Evolutionary conservation across 1,284 basidiomycete species (phyloP), one percentile per base, ranked within the genome.

Genomic region (Cryptococcus maquisensis): DNA sequence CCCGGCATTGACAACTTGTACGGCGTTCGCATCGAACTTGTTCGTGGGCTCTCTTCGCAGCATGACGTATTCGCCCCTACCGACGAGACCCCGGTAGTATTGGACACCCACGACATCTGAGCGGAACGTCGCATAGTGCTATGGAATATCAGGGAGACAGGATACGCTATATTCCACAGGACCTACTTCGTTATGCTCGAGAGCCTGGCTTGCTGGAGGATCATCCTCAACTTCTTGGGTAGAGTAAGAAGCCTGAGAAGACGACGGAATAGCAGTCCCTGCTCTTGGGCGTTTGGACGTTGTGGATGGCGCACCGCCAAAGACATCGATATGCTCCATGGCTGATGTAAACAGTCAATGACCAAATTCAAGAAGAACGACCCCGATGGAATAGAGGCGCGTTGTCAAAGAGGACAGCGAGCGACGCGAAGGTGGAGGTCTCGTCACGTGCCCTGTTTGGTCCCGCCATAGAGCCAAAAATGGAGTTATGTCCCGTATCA

Each of bases 21-120:
- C 50, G 18, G 67, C 78, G 49, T 75, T 86, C 81, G 77, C 73
- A 62, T 91, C 89, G 62, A 84, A 87, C 55, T 54, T 61, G 67
- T 91, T 91, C 0, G 72, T 56, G 0, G 88, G 87, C 66, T 92
- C 82, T 56, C 89, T 77, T 3, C 82, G 74, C 0, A 92, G 78
- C 43, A 80, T 74, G n/a, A 92, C 89, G 71, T 88, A 81, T 71
- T 92, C 88, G 43, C 85, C 87, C 1, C 81, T 71, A 3, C 85
- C 87, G 38, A 90, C 90, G 49, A 91, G 66, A 38, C 88, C 88
- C 83, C 42, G n/a, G 66, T 92, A 92, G 68, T 92, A 88, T 66
- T 89, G 87, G 12, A 91, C 78, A 0, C 89, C 89, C 0, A 91
- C 90, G 15, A 90, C 83, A 47, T 81, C 84, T 0, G 85, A 82